Conservation (phyloP, 805 yeast genomes). For the Wickerhamiella shivajii region DNA sequence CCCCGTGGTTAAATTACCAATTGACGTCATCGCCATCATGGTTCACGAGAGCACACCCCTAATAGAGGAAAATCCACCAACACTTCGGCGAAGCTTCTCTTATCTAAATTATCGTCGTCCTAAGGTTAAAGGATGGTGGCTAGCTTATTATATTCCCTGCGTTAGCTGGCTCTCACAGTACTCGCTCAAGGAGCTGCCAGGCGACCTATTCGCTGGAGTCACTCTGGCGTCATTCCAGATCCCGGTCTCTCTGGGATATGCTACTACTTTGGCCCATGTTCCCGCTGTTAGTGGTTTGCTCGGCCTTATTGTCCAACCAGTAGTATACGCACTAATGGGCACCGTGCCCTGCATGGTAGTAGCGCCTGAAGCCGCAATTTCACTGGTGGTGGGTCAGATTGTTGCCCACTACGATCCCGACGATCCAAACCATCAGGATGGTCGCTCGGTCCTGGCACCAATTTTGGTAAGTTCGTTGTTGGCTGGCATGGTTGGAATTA, state of each 20-base stretch:
- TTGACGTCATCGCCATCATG: too few relatives aligned
- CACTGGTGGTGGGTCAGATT: constrained; percentile 68
- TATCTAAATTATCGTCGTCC: neutral
- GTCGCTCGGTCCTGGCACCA: constrained; percentile 24
- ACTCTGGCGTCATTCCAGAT: constrained; percentile 84
- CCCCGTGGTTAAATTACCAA: too few relatives aligned
- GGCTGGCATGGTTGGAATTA: constrained; percentile 61
- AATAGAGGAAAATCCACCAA: too few relatives aligned
- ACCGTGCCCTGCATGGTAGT: constrained; percentile 81
- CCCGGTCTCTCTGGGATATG: constrained; percentile 73
- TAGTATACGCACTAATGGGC: constrained; percentile 65
- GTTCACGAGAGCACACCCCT: too few relatives aligned
- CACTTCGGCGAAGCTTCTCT: too few relatives aligned
- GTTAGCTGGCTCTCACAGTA: constrained; percentile 41
- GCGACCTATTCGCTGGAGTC: constrained; percentile 71
- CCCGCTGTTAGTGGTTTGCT: constrained; percentile 70
- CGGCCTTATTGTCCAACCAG: constrained; percentile 63
- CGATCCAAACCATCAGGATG: constrained; percentile 22
- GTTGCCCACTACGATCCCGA: constrained; percentile 41
- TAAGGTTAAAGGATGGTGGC: constrained; percentile 18
- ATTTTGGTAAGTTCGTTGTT: constrained; percentile 52
- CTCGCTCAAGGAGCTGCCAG: constrained; percentile 25
- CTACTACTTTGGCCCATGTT: constrained; percentile 70
- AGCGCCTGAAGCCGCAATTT: constrained; percentile 84
- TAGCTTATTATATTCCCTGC: constrained; percentile 40